Conservation (phyloP, 768 basidiomycete genomes). For the Chalciporus sphaerocephalus region DNA sequence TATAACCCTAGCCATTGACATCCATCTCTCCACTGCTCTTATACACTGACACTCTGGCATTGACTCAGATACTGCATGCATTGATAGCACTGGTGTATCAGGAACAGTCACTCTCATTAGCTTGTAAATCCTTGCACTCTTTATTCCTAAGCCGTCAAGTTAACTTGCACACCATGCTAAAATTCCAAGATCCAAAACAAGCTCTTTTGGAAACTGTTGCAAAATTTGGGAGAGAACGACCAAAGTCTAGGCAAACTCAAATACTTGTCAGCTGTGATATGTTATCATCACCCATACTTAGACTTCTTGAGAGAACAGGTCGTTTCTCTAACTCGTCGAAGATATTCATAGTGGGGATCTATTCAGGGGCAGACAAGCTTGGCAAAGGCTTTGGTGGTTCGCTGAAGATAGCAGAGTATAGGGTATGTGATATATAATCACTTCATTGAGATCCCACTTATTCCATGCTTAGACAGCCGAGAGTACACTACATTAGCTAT, state of each 20-base stretch:
- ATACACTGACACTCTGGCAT: slow-evolving; percentile 84
- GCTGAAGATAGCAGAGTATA: slow-evolving; percentile 90
- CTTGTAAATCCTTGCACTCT: slow-evolving; percentile 84
- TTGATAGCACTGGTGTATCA: slow-evolving; percentile 87
- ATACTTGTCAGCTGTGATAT: too few relatives aligned
- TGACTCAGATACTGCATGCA: slow-evolving; percentile 80
- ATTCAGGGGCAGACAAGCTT: slow-evolving; percentile 74
- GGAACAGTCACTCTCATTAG: slow-evolving; percentile 75
- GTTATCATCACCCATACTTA: too few relatives aligned
- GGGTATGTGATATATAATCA: too few relatives aligned
- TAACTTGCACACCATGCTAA: slow-evolving; percentile 74
- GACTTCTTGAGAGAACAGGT: slow-evolving; percentile 90
- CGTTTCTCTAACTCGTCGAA: slow-evolving; percentile 84
- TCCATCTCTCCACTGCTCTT: slow-evolving; percentile 48
- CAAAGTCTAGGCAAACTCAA: slow-evolving; percentile 74
- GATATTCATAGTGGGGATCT: slow-evolving; percentile 96
- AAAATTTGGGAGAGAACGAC: slow-evolving; percentile 61
- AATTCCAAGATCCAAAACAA: slow-evolving; percentile 78
- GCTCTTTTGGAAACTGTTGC: slow-evolving; percentile 69
- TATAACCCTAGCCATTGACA: slow-evolving; percentile 40
- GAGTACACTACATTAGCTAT: slow-evolving; percentile 77
- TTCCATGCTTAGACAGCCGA: too few relatives aligned
- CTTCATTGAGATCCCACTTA: too few relatives aligned
- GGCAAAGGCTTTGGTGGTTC: slow-evolving; percentile 95
- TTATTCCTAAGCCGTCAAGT: slow-evolving; percentile 85